Percentiles rank a stretch among this genome's conserved stretches.
These are phyloP conservation scores for Acanthamoeba lenticulata DNA, from an alignment of 208 protist species.

Conservation along the genomic window DNA sequence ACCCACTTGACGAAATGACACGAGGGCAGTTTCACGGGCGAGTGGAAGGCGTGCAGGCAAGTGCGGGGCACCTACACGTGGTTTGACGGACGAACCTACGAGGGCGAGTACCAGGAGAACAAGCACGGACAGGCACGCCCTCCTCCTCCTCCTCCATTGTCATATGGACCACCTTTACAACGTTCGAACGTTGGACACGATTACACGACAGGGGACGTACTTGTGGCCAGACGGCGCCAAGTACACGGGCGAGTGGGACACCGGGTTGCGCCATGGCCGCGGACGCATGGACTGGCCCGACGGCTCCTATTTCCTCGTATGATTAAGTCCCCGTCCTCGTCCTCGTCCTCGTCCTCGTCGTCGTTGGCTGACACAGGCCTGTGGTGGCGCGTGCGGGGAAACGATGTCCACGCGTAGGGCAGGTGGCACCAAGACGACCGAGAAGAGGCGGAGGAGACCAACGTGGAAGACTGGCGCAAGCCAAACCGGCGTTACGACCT, in stretches of 20 bases:
- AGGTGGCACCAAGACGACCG: background rate
- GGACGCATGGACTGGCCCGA: constrained; percentile 14
- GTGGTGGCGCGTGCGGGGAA: background rate
- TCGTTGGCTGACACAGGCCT: too few species aligned
- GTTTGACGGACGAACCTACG: background rate
- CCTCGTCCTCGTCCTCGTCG: too few species aligned
- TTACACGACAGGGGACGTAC: background rate
- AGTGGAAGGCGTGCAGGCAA: background rate
- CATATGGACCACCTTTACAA: background rate
- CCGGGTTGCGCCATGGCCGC: background rate
- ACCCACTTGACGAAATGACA: too few species aligned
- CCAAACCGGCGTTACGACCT: background rate
- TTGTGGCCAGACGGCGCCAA: background rate
- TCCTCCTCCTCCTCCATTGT: too few species aligned
- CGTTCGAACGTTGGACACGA: background rate
- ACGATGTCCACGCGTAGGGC: background rate
- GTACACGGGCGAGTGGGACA: background rate
- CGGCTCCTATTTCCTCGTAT: constrained; percentile 3
- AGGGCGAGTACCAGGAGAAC: background rate
- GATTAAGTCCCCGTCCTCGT: too few species aligned
- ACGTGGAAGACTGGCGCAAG: background rate
- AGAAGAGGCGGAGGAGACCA: background rate
- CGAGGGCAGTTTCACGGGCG: background rate
- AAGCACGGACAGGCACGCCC: background rate
- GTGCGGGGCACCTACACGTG: background rate